phyloP scores from a whole-genome alignment of 495 filamentous ascomycete species.

The Hypoxylon crocopeplum region DNA sequence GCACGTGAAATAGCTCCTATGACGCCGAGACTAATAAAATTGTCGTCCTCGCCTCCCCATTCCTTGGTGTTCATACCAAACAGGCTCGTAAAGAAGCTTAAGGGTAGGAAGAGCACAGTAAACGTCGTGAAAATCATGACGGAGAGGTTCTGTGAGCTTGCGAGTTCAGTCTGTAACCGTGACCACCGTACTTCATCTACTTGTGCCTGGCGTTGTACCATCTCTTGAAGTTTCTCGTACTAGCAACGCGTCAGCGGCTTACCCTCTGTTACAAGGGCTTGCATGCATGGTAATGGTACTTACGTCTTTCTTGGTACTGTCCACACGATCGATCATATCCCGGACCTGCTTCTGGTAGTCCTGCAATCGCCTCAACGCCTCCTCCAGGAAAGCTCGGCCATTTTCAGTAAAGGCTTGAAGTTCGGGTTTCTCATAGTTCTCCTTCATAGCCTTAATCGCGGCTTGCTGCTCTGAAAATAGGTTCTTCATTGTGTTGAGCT shows the following conservation, averaged over 20 bases:
- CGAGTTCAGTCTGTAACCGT: constrained; percentile 67
- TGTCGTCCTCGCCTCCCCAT: constrained; percentile 60
- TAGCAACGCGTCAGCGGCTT: constrained; percentile 32
- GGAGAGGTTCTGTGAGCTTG: constrained; percentile 66
- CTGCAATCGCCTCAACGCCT: constrained; percentile 58
- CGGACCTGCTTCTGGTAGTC: constrained; percentile 63
- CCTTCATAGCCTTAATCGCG: constrained; percentile 58
- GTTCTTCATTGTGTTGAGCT: constrained; percentile 63
- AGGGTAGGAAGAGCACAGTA: constrained; percentile 70
- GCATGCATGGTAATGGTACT: constrained; percentile 25
- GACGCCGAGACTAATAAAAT: constrained; percentile 40
- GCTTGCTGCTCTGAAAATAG: constrained; percentile 64
- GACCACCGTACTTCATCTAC: constrained; percentile 72
- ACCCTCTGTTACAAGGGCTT: too few species aligned
- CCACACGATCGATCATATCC: constrained; percentile 64
- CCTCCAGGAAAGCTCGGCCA: constrained; percentile 55
- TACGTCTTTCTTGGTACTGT: constrained; percentile 53
- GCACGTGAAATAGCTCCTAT: constrained; percentile 51
- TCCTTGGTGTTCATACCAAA: constrained; percentile 72
- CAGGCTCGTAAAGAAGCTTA: constrained; percentile 71
- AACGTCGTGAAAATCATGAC: constrained; percentile 76
- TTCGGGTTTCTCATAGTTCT: constrained; percentile 43
- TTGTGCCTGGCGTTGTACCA: constrained; percentile 73
- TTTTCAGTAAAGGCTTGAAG: constrained; percentile 42
- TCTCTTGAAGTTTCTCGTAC: constrained; percentile 71